Evolutionary conservation across 2,329 filamentous ascomycete genomes (phyloP).

Genomic region (Cladophialophora immunda): DNA sequence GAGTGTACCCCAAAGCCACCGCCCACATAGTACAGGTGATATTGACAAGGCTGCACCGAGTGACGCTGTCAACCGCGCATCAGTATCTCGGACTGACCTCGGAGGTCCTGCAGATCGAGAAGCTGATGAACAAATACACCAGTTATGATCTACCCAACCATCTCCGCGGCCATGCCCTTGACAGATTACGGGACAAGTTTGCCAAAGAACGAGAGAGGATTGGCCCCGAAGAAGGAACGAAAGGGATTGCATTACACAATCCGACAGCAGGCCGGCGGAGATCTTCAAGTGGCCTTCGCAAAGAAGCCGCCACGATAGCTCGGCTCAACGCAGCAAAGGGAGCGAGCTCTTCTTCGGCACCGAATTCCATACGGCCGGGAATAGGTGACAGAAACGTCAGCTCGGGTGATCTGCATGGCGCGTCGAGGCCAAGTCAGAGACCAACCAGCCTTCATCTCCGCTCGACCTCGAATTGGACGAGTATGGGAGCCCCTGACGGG

Average conservation of each 20-base stretch:
- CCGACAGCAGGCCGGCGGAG: conserved; percentile 71
- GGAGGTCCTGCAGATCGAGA: conserved; percentile 91
- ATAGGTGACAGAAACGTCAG: conserved; percentile 61
- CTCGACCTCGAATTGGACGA: conserved; percentile 30
- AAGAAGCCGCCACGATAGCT: conserved; percentile 79
- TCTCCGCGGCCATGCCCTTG: conserved; percentile 81
- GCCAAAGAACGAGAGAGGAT: conserved; percentile 82
- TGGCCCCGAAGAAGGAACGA: conserved; percentile 80
- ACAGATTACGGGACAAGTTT: conserved; percentile 92
- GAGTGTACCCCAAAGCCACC: conserved; percentile 94
- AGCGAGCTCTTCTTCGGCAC: conserved; percentile 27
- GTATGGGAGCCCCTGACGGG: conserved; percentile 28
- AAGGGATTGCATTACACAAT: conserved; percentile 96
- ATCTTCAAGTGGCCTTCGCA: conserved; percentile 77
- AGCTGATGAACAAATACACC: conserved; percentile 92
- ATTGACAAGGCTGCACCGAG: conserved; percentile 88
- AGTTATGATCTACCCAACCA: conserved; percentile 91
- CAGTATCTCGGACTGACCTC: conserved; percentile 91
- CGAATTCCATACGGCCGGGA: conserved; percentile 10
- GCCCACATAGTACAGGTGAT: conserved; percentile 98
- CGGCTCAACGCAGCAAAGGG: conserved; percentile 58
- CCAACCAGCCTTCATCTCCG: conserved; percentile 33
- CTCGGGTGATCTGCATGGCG: conserved; percentile 72
- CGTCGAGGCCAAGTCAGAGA: conserved; percentile 28
- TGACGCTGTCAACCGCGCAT: conserved; percentile 93